Conservation (phyloP, 2,329 filamentous ascomycete genomes). For the Aspergillus tanneri region DNA sequence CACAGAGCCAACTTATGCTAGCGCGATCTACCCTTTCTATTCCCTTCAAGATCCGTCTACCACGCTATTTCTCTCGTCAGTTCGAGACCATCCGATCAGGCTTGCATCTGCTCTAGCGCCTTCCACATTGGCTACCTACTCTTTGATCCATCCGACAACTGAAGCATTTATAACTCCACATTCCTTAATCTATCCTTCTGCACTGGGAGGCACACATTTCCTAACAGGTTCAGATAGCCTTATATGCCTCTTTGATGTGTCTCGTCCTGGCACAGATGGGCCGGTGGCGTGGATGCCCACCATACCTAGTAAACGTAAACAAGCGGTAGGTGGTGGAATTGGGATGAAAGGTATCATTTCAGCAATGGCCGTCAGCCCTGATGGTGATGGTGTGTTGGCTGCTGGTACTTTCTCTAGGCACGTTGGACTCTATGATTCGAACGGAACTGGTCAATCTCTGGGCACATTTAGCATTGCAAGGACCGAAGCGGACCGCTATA, state of each 20-base stretch:
- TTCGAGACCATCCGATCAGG: slow-evolving; percentile 56
- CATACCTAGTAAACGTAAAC: slow-evolving; percentile 50
- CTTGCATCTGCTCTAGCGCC: slow-evolving; percentile 56
- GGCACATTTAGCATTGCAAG: slow-evolving; percentile 52
- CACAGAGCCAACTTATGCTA: slow-evolving; percentile 54
- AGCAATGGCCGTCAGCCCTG: slow-evolving; percentile 48
- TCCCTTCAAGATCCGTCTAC: slow-evolving; percentile 51
- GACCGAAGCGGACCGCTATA: slow-evolving; percentile 37
- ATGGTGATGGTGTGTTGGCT: slow-evolving; percentile 51
- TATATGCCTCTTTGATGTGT: slow-evolving; percentile 58
- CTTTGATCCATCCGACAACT: slow-evolving; percentile 54
- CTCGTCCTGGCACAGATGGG: slow-evolving; percentile 44
- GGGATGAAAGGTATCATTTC: slow-evolving; percentile 59
- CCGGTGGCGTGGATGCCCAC: slow-evolving; percentile 50
- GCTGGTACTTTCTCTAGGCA: slow-evolving; percentile 58
- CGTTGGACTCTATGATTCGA: slow-evolving; percentile 55
- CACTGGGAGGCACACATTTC: slow-evolving; percentile 51
- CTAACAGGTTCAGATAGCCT: slow-evolving; percentile 56
- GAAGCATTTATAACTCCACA: slow-evolving; percentile 58
- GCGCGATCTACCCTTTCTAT: slow-evolving; percentile 56
- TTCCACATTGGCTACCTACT: slow-evolving; percentile 52
- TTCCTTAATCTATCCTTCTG: slow-evolving; percentile 53
- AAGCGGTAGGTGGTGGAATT: slow-evolving; percentile 46
- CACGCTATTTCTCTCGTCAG: slow-evolving; percentile 52
- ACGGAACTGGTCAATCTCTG: slow-evolving; percentile 50